Conservation (phyloP, 2,329 filamentous ascomycete genomes). For the Coniochaeta hoffmannii region DNA sequence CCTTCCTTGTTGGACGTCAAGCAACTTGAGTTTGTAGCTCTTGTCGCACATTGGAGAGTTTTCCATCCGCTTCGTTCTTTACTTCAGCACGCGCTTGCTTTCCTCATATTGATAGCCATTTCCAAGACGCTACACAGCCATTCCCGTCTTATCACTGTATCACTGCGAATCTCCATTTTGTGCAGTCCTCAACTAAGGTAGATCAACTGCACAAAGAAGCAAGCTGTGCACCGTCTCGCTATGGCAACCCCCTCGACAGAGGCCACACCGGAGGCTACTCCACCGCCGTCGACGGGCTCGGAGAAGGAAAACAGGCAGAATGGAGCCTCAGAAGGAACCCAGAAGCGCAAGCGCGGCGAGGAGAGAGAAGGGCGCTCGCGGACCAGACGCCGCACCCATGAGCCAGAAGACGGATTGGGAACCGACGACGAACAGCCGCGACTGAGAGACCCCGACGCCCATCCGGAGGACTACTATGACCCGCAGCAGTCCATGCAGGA, state of each 20-base stretch:
- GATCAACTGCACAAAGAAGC: background rate
- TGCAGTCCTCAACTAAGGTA: too few species aligned
- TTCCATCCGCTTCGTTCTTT: too few species aligned
- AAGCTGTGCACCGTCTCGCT: background rate
- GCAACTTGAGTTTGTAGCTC: too few species aligned
- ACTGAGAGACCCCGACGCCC: conserved; percentile 20
- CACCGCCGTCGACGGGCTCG: background rate
- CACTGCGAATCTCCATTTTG: too few species aligned
- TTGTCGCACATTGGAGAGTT: too few species aligned
- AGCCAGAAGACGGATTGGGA: background rate
- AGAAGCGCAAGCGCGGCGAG: conserved; percentile 2
- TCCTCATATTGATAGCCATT: too few species aligned
- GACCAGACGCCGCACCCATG: background rate
- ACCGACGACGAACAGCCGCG: conserved; percentile 5
- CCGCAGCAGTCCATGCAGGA: conserved; percentile 74
- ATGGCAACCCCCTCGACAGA: background rate
- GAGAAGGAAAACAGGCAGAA: conserved; percentile 2
- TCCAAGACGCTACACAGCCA: too few species aligned
- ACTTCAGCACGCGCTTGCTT: too few species aligned
- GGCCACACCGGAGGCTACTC: background rate
- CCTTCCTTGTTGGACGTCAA: too few species aligned
- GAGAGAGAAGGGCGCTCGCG: background rate
- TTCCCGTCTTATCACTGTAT: too few species aligned
- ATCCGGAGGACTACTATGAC: conserved; percentile 54
- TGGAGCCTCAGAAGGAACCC: background rate